Evolutionary conservation across 176 grass and related monocot species (phyloP).

Genomic region (Aegilops tauschii): DNA sequence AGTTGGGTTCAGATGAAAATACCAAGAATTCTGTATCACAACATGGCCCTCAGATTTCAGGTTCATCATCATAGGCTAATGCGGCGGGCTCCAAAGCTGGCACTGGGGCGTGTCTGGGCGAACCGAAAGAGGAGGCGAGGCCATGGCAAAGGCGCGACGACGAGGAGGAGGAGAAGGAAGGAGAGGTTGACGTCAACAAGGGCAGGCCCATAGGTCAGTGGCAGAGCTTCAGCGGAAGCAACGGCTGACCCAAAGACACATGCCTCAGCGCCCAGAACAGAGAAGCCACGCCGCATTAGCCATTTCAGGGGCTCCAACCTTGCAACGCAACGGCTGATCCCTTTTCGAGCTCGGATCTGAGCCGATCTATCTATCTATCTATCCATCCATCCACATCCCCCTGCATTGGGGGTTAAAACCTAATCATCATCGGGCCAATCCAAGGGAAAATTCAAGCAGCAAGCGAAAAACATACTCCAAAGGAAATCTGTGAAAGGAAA

Average conservation of each 20-base stretch:
- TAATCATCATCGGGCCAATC: slow-evolving; percentile 28
- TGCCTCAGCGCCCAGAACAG: slow-evolving; percentile 22
- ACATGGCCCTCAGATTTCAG: slow-evolving; percentile 31
- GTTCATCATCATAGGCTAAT: slow-evolving; percentile 16
- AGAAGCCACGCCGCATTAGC: slow-evolving; percentile 31
- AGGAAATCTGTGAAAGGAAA: too few species aligned
- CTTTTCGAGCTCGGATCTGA: slow-evolving; percentile 7
- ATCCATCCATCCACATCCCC: slow-evolving; percentile 3
- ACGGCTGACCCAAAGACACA: neutral
- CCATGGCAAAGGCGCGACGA: neutral
- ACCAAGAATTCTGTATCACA: neutral
- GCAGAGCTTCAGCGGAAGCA: too few species aligned
- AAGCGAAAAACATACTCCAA: neutral
- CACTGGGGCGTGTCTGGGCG: neutral
- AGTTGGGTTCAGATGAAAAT: neutral
- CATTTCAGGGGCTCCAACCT: slow-evolving; percentile 15
- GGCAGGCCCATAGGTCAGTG: neutral
- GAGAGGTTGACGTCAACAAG: neutral
- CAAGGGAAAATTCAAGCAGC: slow-evolving; percentile 5
- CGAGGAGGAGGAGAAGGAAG: neutral
- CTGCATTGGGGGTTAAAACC: neutral
- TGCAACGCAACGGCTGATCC: neutral
- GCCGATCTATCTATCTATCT: slow-evolving; percentile 13
- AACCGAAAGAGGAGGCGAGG: neutral
- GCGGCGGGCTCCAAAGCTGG: slow-evolving; percentile 18